These are phyloP conservation scores for Populus davidiana DNA, from an alignment of 345 rosid species.

Conservation along the genomic window DNA sequence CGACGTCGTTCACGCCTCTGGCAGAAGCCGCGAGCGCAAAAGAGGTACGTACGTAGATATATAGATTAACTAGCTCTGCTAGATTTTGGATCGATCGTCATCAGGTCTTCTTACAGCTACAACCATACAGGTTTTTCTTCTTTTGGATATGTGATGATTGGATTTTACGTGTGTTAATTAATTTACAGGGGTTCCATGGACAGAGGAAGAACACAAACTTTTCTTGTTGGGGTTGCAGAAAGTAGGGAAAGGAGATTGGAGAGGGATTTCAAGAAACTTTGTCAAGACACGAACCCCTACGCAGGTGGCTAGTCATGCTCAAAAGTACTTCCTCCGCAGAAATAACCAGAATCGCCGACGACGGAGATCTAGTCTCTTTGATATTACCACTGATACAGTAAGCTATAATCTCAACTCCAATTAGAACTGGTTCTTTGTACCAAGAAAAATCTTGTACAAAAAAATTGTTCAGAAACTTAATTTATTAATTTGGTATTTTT, in stretches of 20 bases:
- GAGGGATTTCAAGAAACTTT: conserved; percentile 72
- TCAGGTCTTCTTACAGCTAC: background rate
- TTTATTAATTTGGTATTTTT: too few species aligned
- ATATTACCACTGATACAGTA: conserved; percentile 61
- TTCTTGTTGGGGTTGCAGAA: conserved; percentile 62
- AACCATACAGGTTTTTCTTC: too few species aligned
- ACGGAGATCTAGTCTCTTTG: conserved; percentile 75
- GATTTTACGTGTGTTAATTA: background rate
- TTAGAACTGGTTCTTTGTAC: background rate
- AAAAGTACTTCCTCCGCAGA: conserved; percentile 71
- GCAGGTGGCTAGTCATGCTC: conserved; percentile 85
- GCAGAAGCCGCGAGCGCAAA: conserved; percentile 59
- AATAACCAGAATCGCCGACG: conserved; percentile 61
- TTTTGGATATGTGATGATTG: background rate
- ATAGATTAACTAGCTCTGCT: background rate
- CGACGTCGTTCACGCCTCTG: conserved; percentile 70
- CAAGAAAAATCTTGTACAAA: too few species aligned
- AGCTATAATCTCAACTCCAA: background rate
- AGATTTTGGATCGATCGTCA: background rate
- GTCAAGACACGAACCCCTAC: conserved; percentile 80
- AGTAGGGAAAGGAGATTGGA: conserved; percentile 83
- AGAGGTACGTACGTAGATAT: conserved; percentile 39
- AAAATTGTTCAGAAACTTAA: too few species aligned
- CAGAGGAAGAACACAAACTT: conserved; percentile 69
- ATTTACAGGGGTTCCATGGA: conserved; percentile 72